These are phyloP conservation scores for Zygnema circumcarinatum DNA, from an alignment of 139 green algal genomes.

Conservation along the genomic window DNA sequence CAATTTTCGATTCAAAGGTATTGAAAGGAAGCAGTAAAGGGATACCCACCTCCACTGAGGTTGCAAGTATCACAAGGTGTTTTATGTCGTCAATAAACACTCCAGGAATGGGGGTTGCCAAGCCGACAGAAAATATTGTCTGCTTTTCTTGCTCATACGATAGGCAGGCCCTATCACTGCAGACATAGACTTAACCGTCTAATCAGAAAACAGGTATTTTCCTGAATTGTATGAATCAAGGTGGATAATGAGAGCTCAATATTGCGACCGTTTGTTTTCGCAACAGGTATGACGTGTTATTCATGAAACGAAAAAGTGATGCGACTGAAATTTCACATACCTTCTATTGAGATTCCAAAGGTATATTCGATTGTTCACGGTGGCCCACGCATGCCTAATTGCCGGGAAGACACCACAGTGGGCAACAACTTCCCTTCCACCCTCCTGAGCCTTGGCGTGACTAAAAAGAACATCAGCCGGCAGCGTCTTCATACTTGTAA, in stretches of 20 bases:
- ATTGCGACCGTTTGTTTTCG: too few species aligned
- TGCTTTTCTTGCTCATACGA: conserved; percentile 91
- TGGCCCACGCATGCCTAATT: conserved; percentile 86
- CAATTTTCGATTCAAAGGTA: too few species aligned
- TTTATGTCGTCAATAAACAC: conserved; percentile 89
- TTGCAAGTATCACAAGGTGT: conserved; percentile 90
- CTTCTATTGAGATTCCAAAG: conserved; percentile 85
- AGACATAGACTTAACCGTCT: too few species aligned
- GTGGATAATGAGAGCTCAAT: too few species aligned
- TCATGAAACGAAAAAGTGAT: too few species aligned
- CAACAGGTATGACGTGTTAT: too few species aligned
- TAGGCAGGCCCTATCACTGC: conserved; percentile 81
- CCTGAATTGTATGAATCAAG: too few species aligned
- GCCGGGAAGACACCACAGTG: conserved; percentile 83
- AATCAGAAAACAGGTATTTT: too few species aligned
- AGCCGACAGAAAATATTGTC: conserved; percentile 85
- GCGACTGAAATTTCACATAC: too few species aligned
- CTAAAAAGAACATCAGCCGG: conserved; percentile 32
- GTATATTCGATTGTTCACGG: conserved; percentile 90
- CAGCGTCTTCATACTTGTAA: conserved; percentile 17
- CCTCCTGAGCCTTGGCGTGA: conserved; percentile 23
- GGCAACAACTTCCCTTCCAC: conserved; percentile 5
- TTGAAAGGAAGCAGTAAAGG: too few species aligned
- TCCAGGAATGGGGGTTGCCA: conserved; percentile 74
- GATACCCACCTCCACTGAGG: conserved; percentile 89